phyloP scores from a whole-genome alignment of 2,329 filamentous ascomycete genomes.

The Fusarium liriodendri region DNA sequence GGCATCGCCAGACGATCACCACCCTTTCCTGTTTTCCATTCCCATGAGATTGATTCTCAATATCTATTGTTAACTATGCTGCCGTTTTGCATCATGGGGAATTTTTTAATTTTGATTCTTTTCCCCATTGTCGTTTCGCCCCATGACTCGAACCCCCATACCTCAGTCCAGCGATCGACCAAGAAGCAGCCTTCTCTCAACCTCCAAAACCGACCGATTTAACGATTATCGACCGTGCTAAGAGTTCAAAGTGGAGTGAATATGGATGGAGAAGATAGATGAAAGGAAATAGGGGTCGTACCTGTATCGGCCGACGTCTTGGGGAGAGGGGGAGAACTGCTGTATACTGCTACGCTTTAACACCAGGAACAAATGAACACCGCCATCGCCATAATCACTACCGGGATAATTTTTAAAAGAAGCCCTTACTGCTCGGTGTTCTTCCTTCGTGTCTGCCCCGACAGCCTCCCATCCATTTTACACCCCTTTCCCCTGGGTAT shows the following conservation, averaged over 20 bases:
- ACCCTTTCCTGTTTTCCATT: neutral
- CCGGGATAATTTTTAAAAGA: too few species aligned
- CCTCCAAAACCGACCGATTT: neutral
- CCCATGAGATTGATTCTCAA: neutral
- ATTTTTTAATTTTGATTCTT: neutral
- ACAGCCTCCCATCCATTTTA: too few species aligned
- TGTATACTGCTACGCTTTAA: neutral
- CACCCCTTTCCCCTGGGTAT: neutral
- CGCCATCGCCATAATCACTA: neutral
- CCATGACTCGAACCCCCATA: neutral
- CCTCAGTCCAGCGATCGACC: too few species aligned
- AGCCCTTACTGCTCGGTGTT: accelerated
- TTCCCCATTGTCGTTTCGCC: neutral
- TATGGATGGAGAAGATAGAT: neutral
- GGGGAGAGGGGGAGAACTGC: neutral
- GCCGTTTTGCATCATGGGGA: too few species aligned
- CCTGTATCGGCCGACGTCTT: neutral
- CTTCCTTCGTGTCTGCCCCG: neutral
- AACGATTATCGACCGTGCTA: neutral
- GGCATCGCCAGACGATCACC: neutral
- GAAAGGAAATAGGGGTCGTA: neutral
- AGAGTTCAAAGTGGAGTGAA: neutral
- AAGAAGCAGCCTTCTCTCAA: neutral
- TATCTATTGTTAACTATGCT: neutral
- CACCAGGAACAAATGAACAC: neutral